Percentiles rank a stretch among this genome's conserved stretches.
Evolutionary conservation across 2,329 filamentous ascomycete species (phyloP).

Genomic region (Fusarium penzigii): DNA sequence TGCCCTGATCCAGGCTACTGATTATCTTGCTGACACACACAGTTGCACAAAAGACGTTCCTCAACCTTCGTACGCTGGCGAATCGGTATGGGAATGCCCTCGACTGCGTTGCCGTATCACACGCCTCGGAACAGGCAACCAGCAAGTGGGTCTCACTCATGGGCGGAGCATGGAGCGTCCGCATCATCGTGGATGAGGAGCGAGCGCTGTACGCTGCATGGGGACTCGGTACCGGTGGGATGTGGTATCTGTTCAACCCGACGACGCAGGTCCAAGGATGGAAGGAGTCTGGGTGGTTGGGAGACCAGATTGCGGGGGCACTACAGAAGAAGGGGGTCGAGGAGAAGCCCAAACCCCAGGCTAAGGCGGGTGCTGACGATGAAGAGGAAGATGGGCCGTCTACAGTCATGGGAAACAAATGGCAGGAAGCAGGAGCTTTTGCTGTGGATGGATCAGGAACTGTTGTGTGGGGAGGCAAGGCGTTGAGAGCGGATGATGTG

Average conservation of each 20-base stretch:
- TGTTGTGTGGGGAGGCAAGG: slow-evolving; percentile 53
- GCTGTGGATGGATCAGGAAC: slow-evolving; percentile 51
- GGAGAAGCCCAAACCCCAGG: slow-evolving; percentile 9
- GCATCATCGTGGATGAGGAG: slow-evolving; percentile 57
- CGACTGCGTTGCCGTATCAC: slow-evolving; percentile 59
- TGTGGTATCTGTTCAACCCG: slow-evolving; percentile 57
- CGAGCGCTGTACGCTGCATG: slow-evolving; percentile 59
- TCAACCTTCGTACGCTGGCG: slow-evolving; percentile 55
- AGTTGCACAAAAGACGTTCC: slow-evolving; percentile 60
- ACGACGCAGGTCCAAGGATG: slow-evolving; percentile 53
- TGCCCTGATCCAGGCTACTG: not conserved
- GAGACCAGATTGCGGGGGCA: slow-evolving; percentile 49
- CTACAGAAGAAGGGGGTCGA: slow-evolving; percentile 40
- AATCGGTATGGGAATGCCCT: slow-evolving; percentile 51
- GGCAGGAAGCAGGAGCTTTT: slow-evolving; percentile 56
- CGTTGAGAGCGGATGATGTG: slow-evolving; percentile 48
- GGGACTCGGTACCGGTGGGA: slow-evolving; percentile 54
- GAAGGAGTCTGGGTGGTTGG: slow-evolving; percentile 57
- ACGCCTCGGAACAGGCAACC: slow-evolving; percentile 58
- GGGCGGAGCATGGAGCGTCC: slow-evolving; percentile 58
- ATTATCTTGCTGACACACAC: not conserved
- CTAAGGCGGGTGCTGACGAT: slow-evolving; percentile 3
- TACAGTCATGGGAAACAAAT: slow-evolving; percentile 56
- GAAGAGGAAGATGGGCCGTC: slow-evolving; percentile 38
- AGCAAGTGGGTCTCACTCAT: slow-evolving; percentile 58